These are phyloP conservation scores for Solanum ossicruentum DNA, from an alignment of 257 asterid species.

Conservation along the genomic window DNA sequence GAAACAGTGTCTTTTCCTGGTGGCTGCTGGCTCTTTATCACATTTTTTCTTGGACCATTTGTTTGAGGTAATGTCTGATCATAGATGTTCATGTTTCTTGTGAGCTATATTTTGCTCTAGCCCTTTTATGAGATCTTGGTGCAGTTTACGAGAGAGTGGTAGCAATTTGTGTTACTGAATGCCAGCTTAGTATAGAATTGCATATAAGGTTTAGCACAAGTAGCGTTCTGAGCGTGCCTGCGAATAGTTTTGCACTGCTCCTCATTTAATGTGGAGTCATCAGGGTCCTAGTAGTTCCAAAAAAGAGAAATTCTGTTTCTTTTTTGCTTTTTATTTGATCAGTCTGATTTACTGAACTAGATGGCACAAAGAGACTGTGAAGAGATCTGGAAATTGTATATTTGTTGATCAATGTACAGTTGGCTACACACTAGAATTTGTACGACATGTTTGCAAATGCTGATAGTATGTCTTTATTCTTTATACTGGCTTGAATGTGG, in stretches of 20 bases:
- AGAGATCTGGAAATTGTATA: neutral
- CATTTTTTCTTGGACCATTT: slow-evolving; percentile 87
- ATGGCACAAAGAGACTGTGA: neutral
- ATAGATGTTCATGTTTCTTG: neutral
- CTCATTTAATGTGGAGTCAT: neutral
- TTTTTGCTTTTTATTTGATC: neutral
- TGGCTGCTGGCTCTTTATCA: slow-evolving; percentile 81
- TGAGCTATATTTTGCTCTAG: neutral
- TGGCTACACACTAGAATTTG: neutral
- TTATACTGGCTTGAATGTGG: neutral
- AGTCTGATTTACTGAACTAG: neutral
- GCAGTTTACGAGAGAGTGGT: neutral
- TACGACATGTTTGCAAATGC: neutral
- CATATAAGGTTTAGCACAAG: neutral
- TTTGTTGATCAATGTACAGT: neutral
- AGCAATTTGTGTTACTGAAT: neutral
- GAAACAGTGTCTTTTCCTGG: slow-evolving; percentile 61
- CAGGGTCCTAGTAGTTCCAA: neutral
- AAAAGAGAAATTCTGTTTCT: neutral
- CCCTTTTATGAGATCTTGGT: neutral
- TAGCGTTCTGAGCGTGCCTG: neutral
- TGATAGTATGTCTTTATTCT: neutral
- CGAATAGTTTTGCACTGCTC: neutral
- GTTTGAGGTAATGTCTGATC: slow-evolving; percentile 54
- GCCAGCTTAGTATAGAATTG: neutral